Conservation (phyloP, 2,329 filamentous ascomycete genomes). For the Trichophyton rubrum region DNA sequence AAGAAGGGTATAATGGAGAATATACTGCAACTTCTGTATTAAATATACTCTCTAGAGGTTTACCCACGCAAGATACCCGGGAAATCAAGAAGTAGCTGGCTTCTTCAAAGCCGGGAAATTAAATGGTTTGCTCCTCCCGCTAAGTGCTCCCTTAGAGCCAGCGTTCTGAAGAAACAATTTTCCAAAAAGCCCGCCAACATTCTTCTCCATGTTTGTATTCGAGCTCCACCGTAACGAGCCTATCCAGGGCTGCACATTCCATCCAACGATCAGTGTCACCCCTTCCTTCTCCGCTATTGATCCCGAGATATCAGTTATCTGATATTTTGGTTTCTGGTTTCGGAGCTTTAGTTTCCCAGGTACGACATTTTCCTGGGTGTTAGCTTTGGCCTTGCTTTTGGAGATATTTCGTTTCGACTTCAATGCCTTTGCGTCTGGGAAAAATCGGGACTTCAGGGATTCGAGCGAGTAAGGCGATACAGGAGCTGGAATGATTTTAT, state of each 20-base stretch:
- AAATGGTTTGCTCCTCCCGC: constrained; percentile 41
- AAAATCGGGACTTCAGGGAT: constrained; percentile 27
- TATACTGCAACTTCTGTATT: too few relatives aligned
- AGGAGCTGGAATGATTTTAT: constrained; percentile 71
- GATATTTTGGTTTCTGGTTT: constrained; percentile 89
- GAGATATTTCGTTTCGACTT: constrained; percentile 17
- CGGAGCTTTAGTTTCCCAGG: constrained; percentile 60
- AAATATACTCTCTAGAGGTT: too few relatives aligned
- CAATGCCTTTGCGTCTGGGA: constrained; percentile 17
- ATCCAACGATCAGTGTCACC: constrained; percentile 69
- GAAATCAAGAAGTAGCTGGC: constrained; percentile 17
- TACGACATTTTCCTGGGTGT: constrained; percentile 12
- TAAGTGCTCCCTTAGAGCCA: constrained; percentile 21
- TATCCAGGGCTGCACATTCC: constrained; percentile 97
- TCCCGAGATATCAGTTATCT: constrained; percentile 80
- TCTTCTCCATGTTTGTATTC: constrained; percentile 19
- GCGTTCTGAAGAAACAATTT: constrained; percentile 41
- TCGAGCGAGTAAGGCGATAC: constrained; percentile 32
- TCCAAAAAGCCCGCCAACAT: constrained; percentile 17
- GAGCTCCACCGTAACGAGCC: constrained; percentile 75
- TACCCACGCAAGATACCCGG: too few relatives aligned
- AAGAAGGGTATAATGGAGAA: too few relatives aligned
- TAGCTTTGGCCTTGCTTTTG: constrained; percentile 10
- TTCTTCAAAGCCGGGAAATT: constrained; percentile 45
- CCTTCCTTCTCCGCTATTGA: constrained; percentile 61